Evolutionary conservation across 129 eudicot genomes (phyloP).

Genomic region (Kitagawia praeruptora): DNA sequence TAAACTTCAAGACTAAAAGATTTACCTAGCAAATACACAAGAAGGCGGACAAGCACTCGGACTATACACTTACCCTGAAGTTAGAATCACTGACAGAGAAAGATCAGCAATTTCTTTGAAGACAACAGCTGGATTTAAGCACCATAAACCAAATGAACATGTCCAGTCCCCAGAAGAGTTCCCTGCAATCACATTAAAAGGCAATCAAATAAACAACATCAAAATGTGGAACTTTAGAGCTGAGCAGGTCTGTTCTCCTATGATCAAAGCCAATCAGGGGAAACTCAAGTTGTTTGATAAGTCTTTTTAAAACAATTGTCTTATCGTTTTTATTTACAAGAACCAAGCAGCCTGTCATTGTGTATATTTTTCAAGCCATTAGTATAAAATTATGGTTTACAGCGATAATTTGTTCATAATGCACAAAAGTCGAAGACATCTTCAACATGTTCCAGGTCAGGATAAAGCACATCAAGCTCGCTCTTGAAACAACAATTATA

Average conservation of each 20-base stretch:
- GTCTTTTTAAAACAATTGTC: not conserved
- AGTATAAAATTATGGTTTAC: not conserved
- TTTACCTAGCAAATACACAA: not conserved
- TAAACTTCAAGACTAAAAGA: not conserved
- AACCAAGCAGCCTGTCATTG: not conserved
- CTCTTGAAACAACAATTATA: not conserved
- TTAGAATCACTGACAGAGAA: constrained; percentile 78
- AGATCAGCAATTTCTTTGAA: constrained; percentile 67
- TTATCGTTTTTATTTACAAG: not conserved
- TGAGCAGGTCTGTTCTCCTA: not conserved
- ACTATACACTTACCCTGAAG: constrained; percentile 69
- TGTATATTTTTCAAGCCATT: not conserved
- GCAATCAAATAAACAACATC: constrained; percentile 3
- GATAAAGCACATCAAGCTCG: not conserved
- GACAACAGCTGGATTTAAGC: constrained; percentile 94
- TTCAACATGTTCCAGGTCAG: not conserved
- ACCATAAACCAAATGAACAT: constrained; percentile 70
- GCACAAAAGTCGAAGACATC: not conserved
- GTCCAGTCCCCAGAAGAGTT: constrained; percentile 42
- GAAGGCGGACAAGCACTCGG: not conserved
- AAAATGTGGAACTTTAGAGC: not conserved
- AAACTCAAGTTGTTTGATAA: not conserved
- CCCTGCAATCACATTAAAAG: constrained; percentile 28
- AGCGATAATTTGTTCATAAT: not conserved
- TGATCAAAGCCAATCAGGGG: not conserved